These are phyloP conservation scores for Cutaneotrichosporon arboriforme DNA, from an alignment of 1,284 basidiomycete species.

Conservation along the genomic window DNA sequence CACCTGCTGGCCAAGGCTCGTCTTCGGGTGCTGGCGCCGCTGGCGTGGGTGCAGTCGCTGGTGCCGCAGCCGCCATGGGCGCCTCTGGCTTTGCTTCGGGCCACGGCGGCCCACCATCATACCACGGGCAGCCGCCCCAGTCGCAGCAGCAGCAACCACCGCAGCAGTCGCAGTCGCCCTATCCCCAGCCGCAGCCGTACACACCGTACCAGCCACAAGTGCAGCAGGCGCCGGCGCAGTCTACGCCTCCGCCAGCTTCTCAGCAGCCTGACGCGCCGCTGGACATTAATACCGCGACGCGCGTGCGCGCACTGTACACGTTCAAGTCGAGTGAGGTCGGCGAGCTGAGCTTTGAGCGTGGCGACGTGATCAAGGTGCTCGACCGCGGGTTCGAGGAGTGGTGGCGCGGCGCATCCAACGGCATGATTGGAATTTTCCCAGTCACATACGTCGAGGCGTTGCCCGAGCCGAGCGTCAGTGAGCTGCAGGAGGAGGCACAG, in stretches of 20 bases:
- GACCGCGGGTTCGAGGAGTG: slow-evolving; percentile 95
- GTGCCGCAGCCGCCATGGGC: slow-evolving; percentile 4
- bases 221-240: slow-evolving; percentile 29
- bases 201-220: background rate
- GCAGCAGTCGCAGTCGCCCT: slow-evolving; percentile 10
- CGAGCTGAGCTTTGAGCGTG: slow-evolving; percentile 86
- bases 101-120: too few relatives aligned
- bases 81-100: background rate
- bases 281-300: slow-evolving; percentile 56
- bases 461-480: slow-evolving; percentile 73
- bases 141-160: slow-evolving; percentile 19
- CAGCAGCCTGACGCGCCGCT: slow-evolving; percentile 28
- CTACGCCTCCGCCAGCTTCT: too few relatives aligned
- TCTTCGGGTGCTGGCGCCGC: background rate
- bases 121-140: slow-evolving; percentile 6
- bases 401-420: slow-evolving; percentile 94
- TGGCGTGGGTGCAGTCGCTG: background rate
- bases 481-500: slow-evolving; percentile 78
- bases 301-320: slow-evolving; percentile 83
- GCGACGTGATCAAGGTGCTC: slow-evolving; percentile 92
- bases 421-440: slow-evolving; percentile 93
- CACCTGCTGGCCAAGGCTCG: slow-evolving; percentile 9
- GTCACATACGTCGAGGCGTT: slow-evolving; percentile 95
- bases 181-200: background rate
- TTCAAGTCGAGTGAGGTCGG: slow-evolving; percentile 86